These are phyloP conservation scores for Trichocladium uniseriatum DNA, from an alignment of 495 filamentous ascomycete genomes.

Conservation along the genomic window DNA sequence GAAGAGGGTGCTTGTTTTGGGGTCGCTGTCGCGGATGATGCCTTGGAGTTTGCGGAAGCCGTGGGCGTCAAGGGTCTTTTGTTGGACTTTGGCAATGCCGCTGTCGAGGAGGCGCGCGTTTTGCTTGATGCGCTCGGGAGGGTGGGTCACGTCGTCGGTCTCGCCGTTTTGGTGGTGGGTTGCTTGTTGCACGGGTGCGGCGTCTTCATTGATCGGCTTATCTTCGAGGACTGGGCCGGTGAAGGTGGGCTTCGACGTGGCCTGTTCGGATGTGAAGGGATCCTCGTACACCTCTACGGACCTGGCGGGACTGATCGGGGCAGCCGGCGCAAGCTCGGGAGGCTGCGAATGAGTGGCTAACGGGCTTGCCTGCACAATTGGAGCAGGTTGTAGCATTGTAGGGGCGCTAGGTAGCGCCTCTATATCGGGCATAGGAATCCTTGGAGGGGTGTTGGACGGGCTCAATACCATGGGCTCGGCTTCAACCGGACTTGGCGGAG, in stretches of 20 bases:
- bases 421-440: conserved; percentile 12
- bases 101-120: conserved; percentile 57
- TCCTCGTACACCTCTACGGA: conserved; percentile 51
- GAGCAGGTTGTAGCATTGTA: not conserved
- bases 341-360: not conserved
- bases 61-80: conserved; percentile 67
- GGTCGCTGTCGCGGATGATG: conserved; percentile 61
- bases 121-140: conserved; percentile 44
- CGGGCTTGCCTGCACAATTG: conserved; percentile 1
- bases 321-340: conserved; percentile 15
- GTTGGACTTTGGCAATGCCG: conserved; percentile 63
- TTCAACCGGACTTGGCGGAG: not conserved
- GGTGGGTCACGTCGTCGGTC: conserved; percentile 17
- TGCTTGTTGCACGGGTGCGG: conserved; percentile 28
- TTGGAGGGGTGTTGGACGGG: not conserved
- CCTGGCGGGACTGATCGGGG: conserved; percentile 27
- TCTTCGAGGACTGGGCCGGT: conserved; percentile 42
- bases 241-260: conserved; percentile 32
- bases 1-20: conserved; percentile 25
- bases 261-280: conserved; percentile 41
- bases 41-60: conserved; percentile 82
- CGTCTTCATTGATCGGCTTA: conserved; percentile 45
- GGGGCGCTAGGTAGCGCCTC: conserved; percentile 11
- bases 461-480: conserved; percentile 1
- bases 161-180: conserved; percentile 4